Conservation (phyloP, 495 filamentous ascomycete genomes). For the Immersiella caudata region DNA sequence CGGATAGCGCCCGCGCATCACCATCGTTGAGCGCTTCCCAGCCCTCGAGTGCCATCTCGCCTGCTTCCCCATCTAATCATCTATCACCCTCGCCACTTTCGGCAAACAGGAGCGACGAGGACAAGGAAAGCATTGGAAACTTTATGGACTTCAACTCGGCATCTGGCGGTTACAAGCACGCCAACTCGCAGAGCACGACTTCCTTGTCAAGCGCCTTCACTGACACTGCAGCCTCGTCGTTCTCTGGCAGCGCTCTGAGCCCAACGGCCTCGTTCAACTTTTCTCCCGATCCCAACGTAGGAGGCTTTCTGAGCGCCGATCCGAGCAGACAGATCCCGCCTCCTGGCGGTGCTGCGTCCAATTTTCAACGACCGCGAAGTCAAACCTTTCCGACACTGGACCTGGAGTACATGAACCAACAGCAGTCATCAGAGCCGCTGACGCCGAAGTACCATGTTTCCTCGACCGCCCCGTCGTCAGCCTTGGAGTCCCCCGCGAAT, state of each 20-base stretch:
- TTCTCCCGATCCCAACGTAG: slow-evolving; percentile 71
- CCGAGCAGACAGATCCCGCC: slow-evolving; percentile 63
- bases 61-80: slow-evolving; percentile 67
- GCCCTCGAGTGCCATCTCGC: slow-evolving; percentile 72
- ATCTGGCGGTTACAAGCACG: slow-evolving; percentile 54
- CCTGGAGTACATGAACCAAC: slow-evolving; percentile 68
- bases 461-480: slow-evolving; percentile 58
- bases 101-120: slow-evolving; percentile 69
- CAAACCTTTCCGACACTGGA: slow-evolving; percentile 88
- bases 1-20: slow-evolving; percentile 59
- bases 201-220: slow-evolving; percentile 60
- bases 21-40: slow-evolving; percentile 60
- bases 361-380: slow-evolving; percentile 78
- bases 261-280: slow-evolving; percentile 84
- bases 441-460: slow-evolving; percentile 66
- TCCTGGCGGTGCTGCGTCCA: slow-evolving; percentile 43
- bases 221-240: slow-evolving; percentile 65
- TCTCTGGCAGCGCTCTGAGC: slow-evolving; percentile 75
- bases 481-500: slow-evolving; percentile 71
- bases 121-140: slow-evolving; percentile 47
- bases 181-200: slow-evolving; percentile 57
- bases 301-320: slow-evolving; percentile 68
- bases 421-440: slow-evolving; percentile 62
- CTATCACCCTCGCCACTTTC: slow-evolving; percentile 68
- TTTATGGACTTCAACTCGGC: slow-evolving; percentile 56